phyloP scores from a whole-genome alignment of 805 yeast species.

The Myxozyma kluyveri region DNA sequence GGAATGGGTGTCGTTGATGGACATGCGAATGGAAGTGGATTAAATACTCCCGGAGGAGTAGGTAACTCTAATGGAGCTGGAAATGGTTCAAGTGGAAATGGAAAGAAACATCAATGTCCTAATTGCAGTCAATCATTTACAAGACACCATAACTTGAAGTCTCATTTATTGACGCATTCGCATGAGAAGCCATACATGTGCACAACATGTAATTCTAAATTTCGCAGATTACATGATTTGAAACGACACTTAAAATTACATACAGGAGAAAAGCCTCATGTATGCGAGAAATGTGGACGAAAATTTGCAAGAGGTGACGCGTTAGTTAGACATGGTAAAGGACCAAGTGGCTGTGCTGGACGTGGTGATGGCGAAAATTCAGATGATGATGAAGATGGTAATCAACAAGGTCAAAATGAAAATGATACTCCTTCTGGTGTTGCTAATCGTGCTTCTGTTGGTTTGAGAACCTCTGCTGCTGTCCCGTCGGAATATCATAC shows the following conservation, averaged over 20 bases:
- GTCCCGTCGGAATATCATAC: neutral
- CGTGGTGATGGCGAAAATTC: slow-evolving; percentile 24
- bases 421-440: neutral
- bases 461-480: neutral
- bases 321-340: slow-evolving; percentile 61
- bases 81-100: neutral
- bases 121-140: slow-evolving; percentile 65
- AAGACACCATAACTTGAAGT: slow-evolving; percentile 69
- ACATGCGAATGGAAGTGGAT: neutral
- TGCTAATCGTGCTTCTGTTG: neutral
- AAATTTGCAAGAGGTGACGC: slow-evolving; percentile 63
- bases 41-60: neutral
- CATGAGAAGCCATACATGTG: slow-evolving; percentile 64
- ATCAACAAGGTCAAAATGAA: neutral
- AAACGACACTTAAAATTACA: slow-evolving; percentile 74
- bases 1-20: neutral
- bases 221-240: slow-evolving; percentile 72
- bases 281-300: slow-evolving; percentile 27
- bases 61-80: neutral
- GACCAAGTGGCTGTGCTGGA: slow-evolving; percentile 40
- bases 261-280: slow-evolving; percentile 69
- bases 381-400: slow-evolving; percentile 21
- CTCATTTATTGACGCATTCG: slow-evolving; percentile 69
- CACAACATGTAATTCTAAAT: slow-evolving; percentile 55
- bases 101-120: slow-evolving; percentile 43